Conservation (phyloP, 2,329 filamentous ascomycete genomes). For the Hortaea sp. region DNA sequence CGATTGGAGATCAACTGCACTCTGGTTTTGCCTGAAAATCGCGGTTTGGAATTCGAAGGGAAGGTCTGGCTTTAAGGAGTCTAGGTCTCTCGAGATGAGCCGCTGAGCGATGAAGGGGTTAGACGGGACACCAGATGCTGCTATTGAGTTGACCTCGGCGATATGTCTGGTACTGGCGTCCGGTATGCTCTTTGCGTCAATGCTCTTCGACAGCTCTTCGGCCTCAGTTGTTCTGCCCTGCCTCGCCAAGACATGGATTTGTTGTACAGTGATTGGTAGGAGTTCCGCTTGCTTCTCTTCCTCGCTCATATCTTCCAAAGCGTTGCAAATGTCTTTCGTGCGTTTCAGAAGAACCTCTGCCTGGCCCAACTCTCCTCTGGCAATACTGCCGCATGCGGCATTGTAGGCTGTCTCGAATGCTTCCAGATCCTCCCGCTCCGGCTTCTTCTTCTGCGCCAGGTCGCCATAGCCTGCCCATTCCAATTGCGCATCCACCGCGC, state of each 20-base stretch:
- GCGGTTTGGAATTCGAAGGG: slow-evolving; percentile 63
- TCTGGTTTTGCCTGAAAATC: slow-evolving; percentile 52
- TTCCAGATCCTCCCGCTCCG: slow-evolving; percentile 53
- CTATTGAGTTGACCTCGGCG: slow-evolving; percentile 55
- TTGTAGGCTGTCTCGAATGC: slow-evolving; percentile 79
- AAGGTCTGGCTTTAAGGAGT: slow-evolving; percentile 48
- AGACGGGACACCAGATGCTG: slow-evolving; percentile 31
- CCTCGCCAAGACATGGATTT: slow-evolving; percentile 60
- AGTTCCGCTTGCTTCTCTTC: slow-evolving; percentile 67
- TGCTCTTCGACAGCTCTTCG: slow-evolving; percentile 48
- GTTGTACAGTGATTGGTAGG: slow-evolving; percentile 65
- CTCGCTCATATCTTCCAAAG: slow-evolving; percentile 60
- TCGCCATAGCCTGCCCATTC: slow-evolving; percentile 55
- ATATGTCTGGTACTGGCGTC: slow-evolving; percentile 59
- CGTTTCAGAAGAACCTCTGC: slow-evolving; percentile 59
- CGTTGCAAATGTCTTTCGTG: slow-evolving; percentile 61
- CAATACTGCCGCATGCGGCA: slow-evolving; percentile 62
- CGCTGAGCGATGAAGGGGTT: slow-evolving; percentile 64
- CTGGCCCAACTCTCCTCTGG: slow-evolving; percentile 54
- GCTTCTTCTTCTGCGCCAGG: slow-evolving; percentile 44
- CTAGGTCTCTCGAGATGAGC: slow-evolving; percentile 45
- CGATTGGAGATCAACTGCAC: slow-evolving; percentile 54
- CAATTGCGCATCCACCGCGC: slow-evolving; percentile 61
- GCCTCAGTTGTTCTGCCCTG: slow-evolving; percentile 59
- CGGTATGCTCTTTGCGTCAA: slow-evolving; percentile 53